Base-by-base conservation (phyloP, 2,329 filamentous ascomycete species). In the Colletotrichum navitas region DNA sequence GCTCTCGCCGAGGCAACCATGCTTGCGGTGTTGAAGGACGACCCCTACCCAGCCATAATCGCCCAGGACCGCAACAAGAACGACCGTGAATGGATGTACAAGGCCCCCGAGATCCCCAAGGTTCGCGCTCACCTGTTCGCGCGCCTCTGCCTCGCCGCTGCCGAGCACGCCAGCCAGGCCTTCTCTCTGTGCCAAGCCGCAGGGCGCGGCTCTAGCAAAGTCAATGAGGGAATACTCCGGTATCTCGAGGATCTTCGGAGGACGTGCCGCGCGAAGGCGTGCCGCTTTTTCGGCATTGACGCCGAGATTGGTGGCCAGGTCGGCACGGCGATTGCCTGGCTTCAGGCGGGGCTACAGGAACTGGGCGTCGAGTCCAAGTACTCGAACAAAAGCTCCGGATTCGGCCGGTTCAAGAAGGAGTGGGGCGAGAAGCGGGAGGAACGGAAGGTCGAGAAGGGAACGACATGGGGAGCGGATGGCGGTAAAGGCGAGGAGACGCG, bases 51-150 rank as follows among this genome's bases (percentile, higher is more conserved):
- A 1, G 91, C 92, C 1, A 89, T 91, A 8, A 92, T 97, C 2
- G 90, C 94, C 0, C 93, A 97, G 77, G 90, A 92, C 68, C 88
- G 95, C 59, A 97, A 97, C 78, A 89, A 91, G 64, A 90, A 92
- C 75, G 94, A 95, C 80, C 94, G 89, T 73, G 95, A 98, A 75
- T 99, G 95, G 95, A 98, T 98, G 94, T 97, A 96, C 80, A 94
- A 93, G 77, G 89, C 94, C 0, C 94, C 95, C 0, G 90, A 94
- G 62, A 93, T 98, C 60, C 93, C 94, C 39, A 95, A 95, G 78
- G 94, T 97, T 24, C 91, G 95, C 58, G 94, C 94, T 11, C 91
- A 97, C 77, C 86, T 99, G 1, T 97, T 97, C 78, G 94, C 94
- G 1, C 88, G 95, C 1, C 85, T 98, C 10, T 98, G 94, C 79